Conservation (phyloP, 768 basidiomycete genomes). For the Gymnopilus junonius region DNA sequence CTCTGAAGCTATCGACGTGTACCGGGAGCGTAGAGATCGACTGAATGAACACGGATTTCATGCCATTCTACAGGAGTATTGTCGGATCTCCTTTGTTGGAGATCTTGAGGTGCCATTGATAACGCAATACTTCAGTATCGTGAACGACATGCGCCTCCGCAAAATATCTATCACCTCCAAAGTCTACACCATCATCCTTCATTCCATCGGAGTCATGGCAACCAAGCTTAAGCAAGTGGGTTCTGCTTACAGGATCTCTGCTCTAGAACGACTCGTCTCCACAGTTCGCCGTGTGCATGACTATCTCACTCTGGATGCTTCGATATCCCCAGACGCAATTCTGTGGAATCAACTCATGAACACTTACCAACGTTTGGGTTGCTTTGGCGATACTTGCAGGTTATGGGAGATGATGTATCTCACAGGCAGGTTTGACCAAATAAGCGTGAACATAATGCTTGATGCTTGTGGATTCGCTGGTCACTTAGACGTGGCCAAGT, state of each 20-base stretch:
- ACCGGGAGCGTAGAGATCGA: constrained; percentile 45
- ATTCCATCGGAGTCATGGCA: constrained; percentile 54
- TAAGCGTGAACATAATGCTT: constrained; percentile 80
- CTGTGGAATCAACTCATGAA: constrained; percentile 90
- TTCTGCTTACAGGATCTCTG: constrained; percentile 1
- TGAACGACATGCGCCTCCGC: constrained; percentile 77
- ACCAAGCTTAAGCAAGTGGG: constrained; percentile 28
- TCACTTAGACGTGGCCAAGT: constrained; percentile 52
- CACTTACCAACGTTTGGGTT: constrained; percentile 80
- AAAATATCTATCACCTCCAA: constrained; percentile 60
- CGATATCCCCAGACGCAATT: constrained; percentile 68
- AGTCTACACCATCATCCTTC: constrained; percentile 72
- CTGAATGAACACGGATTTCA: constrained; percentile 65
- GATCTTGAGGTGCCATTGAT: constrained; percentile 45
- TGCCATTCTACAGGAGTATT: constrained; percentile 67
- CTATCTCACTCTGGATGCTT: constrained; percentile 76
- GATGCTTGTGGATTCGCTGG: constrained; percentile 79
- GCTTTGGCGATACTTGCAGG: constrained; percentile 70
- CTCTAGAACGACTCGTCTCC: constrained; percentile 40
- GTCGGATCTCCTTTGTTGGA: constrained; percentile 56
- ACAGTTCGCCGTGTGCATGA: constrained; percentile 74
- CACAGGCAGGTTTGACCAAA: constrained; percentile 58
- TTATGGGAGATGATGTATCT: constrained; percentile 81
- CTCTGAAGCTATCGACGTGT: constrained; percentile 66
- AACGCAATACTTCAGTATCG: constrained; percentile 72